These are phyloP conservation scores for Tetracentron sinense DNA, from an alignment of 164 flowering plant species.

Conservation along the genomic window DNA sequence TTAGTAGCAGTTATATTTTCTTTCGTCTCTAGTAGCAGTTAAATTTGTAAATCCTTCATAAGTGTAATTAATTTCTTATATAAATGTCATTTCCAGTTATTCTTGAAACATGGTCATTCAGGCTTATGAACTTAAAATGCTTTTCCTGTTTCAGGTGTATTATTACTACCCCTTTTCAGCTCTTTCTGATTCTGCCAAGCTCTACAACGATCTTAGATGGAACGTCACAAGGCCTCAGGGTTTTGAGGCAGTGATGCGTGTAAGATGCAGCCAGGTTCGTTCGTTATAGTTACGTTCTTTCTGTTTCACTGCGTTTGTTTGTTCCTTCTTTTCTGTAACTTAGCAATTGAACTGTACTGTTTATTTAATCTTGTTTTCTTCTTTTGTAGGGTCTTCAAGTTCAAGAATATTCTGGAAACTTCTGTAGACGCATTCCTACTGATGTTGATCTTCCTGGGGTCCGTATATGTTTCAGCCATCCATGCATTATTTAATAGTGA, in stretches of 20 bases:
- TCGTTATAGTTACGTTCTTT: background rate
- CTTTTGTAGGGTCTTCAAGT: slow-evolving; percentile 93
- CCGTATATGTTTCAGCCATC: too few relatives aligned
- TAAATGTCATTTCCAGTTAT: too few relatives aligned
- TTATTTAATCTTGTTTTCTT: background rate
- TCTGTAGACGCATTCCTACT: slow-evolving; percentile 93
- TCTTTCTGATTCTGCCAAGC: slow-evolving; percentile 86
- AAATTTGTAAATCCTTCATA: too few relatives aligned
- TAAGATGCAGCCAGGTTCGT: slow-evolving; percentile 92
- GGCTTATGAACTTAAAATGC: background rate
- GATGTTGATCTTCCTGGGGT: slow-evolving; percentile 98
- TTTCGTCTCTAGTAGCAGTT: too few relatives aligned
- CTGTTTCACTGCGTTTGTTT: background rate
- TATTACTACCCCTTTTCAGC: slow-evolving; percentile 93
- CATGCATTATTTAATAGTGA: too few relatives aligned
- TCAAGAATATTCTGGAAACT: slow-evolving; percentile 92
- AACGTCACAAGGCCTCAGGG: slow-evolving; percentile 97
- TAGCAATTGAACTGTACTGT: background rate
- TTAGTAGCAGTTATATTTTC: too few relatives aligned
- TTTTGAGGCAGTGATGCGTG: slow-evolving; percentile 99
- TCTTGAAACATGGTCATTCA: too few relatives aligned
- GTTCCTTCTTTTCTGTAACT: background rate
- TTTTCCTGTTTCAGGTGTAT: slow-evolving; percentile 57
- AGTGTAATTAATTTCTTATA: too few relatives aligned
- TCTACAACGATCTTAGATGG: slow-evolving; percentile 98